Evolutionary conservation across 2,329 filamentous ascomycete genomes (phyloP).

Genomic region (Claviceps humidiphila): DNA sequence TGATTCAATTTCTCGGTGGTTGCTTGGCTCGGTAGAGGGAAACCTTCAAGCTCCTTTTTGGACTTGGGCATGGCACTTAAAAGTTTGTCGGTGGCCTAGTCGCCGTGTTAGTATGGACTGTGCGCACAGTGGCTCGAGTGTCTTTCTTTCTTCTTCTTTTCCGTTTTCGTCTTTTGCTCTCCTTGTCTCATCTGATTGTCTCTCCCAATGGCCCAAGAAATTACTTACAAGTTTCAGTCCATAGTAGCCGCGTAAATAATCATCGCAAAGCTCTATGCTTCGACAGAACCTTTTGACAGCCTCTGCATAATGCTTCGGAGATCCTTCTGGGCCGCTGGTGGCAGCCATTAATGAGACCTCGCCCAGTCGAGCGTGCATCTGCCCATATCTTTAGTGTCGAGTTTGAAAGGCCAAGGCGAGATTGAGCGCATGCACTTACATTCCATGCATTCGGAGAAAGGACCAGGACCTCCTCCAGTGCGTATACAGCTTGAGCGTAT

Average conservation of each 20-base stretch:
- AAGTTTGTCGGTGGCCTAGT: conserved; percentile 36
- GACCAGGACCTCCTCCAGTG: conserved; percentile 80
- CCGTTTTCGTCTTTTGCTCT: not conserved
- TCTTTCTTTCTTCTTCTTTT: not conserved
- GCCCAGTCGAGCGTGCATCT: conserved; percentile 79
- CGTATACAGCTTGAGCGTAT: conserved; percentile 72
- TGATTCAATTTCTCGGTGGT: conserved; percentile 58
- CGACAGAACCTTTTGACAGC: conserved; percentile 76
- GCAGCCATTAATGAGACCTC: conserved; percentile 68
- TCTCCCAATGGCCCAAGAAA: too few relatives aligned
- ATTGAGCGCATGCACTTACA: conserved; percentile 35
- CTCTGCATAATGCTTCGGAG: conserved; percentile 48
- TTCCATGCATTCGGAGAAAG: conserved; percentile 91
- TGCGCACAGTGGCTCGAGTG: not conserved
- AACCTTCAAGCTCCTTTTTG: conserved; percentile 36
- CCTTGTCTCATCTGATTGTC: not conserved
- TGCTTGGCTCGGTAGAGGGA: conserved; percentile 39
- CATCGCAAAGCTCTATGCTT: conserved; percentile 85
- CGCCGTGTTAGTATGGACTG: conserved; percentile 3
- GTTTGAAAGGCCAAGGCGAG: not conserved
- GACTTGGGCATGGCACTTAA: conserved; percentile 29
- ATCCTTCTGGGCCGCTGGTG: conserved; percentile 27
- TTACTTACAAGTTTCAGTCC: conserved; percentile 63
- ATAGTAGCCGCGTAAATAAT: conserved; percentile 86
- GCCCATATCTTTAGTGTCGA: conserved; percentile 10